Evolutionary conservation across 768 basidiomycete species (phyloP).

Genomic region (Filobasidium floriforme): DNA sequence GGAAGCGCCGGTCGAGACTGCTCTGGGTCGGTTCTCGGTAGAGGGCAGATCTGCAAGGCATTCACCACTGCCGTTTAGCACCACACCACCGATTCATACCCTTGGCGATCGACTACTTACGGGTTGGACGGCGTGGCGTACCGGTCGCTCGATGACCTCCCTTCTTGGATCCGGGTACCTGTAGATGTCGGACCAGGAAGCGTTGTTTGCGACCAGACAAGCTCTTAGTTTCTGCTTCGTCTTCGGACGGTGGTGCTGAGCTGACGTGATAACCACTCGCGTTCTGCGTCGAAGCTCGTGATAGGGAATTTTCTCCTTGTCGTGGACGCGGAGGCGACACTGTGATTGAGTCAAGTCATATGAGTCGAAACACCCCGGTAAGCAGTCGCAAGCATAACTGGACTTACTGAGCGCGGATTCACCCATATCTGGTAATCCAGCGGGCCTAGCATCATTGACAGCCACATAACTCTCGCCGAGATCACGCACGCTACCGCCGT

Average conservation of each 20-base stretch:
- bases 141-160: not conserved
- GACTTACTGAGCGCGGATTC: not conserved
- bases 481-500: slow-evolving; percentile 5
- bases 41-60: not conserved
- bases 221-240: slow-evolving; percentile 15
- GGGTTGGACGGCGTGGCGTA: not conserved
- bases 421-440: not conserved
- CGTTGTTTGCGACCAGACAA: slow-evolving; percentile 17
- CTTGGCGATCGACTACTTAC: not conserved
- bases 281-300: not conserved
- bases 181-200: slow-evolving; percentile 33
- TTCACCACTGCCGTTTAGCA: no score
- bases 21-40: slow-evolving; percentile 2
- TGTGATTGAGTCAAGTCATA: not conserved
- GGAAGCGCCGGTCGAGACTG: slow-evolving; percentile 55
- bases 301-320: not conserved
- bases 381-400: not conserved
- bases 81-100: no score
- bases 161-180: slow-evolving; percentile 28
- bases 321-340: not conserved
- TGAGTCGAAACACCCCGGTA: not conserved
- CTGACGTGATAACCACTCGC: not conserved
- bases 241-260: not conserved
- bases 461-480: slow-evolving; percentile 39
- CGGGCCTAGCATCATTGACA: slow-evolving; percentile 14